Evolutionary conservation across 129 eudicot species (phyloP).

Genomic region (Centella asiatica): DNA sequence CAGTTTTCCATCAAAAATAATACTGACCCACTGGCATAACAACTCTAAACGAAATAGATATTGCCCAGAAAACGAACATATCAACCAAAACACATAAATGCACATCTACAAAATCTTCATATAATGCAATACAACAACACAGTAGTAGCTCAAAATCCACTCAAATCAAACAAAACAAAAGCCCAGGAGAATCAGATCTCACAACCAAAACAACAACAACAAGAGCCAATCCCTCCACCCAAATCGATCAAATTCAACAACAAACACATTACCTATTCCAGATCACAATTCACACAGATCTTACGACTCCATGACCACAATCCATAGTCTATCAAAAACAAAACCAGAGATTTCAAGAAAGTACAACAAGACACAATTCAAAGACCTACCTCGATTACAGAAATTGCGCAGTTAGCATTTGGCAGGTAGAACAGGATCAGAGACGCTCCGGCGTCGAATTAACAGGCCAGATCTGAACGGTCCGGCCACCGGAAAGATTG

Average conservation of each 20-base stretch:
- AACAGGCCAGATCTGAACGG: constrained; percentile 22
- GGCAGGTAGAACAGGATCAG: background rate
- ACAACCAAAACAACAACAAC: background rate
- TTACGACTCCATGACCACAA: background rate
- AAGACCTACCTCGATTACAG: constrained; percentile 17
- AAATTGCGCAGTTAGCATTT: constrained; percentile 8
- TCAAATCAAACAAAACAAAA: too few relatives aligned
- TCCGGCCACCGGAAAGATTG: constrained; percentile 13
- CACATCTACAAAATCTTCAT: background rate
- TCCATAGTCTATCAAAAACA: background rate
- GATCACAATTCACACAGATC: background rate
- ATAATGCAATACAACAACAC: too few relatives aligned
- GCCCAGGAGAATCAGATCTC: background rate
- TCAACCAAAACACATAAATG: background rate
- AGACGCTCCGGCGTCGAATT: background rate
- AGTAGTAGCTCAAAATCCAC: too few relatives aligned
- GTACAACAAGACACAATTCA: background rate
- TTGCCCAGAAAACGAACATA: constrained; percentile 3
- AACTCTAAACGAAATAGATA: background rate
- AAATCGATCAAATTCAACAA: background rate
- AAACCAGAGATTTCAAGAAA: background rate
- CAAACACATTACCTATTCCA: background rate
- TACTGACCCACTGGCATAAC: background rate
- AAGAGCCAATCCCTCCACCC: background rate
- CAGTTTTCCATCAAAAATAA: background rate